Conservation (phyloP, 768 basidiomycete species). For the Amanita phalloides region DNA sequence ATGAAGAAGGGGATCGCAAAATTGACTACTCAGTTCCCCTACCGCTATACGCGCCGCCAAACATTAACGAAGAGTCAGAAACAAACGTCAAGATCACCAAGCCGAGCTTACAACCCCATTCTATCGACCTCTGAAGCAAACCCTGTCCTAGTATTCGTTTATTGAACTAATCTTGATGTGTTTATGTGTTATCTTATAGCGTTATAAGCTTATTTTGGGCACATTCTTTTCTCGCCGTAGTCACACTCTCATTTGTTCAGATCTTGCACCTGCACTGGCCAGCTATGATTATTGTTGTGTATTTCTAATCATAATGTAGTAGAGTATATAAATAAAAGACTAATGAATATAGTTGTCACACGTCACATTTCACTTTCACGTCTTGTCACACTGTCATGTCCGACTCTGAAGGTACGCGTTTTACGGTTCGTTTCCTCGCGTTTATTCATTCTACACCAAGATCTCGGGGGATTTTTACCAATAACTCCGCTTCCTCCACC, state of each 20-base stretch:
- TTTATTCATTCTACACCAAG: background rate
- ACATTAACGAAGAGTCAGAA: background rate
- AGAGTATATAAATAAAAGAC: constrained; percentile 1
- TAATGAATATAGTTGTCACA: background rate
- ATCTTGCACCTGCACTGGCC: background rate
- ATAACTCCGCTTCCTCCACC: background rate
- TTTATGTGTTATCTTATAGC: background rate
- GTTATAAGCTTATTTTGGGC: background rate
- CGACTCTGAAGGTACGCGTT: constrained; percentile 7
- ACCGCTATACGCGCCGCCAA: constrained; percentile 47
- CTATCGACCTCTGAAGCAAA: background rate
- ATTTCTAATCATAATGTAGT: background rate
- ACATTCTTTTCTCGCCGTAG: background rate
- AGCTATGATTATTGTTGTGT: background rate
- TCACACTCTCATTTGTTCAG: background rate
- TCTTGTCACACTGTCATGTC: background rate
- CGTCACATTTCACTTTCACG: background rate
- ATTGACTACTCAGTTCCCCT: constrained; percentile 55
- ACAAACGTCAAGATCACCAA: background rate
- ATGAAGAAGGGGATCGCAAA: constrained; percentile 63
- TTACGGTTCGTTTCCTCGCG: background rate
- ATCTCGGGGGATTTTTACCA: constrained; percentile 3
- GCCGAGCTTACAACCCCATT: background rate
- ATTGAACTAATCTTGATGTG: background rate
- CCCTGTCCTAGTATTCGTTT: background rate